phyloP scores from a whole-genome alignment of 1,139 yeast genomes.

The Taphrina pruni region DNA sequence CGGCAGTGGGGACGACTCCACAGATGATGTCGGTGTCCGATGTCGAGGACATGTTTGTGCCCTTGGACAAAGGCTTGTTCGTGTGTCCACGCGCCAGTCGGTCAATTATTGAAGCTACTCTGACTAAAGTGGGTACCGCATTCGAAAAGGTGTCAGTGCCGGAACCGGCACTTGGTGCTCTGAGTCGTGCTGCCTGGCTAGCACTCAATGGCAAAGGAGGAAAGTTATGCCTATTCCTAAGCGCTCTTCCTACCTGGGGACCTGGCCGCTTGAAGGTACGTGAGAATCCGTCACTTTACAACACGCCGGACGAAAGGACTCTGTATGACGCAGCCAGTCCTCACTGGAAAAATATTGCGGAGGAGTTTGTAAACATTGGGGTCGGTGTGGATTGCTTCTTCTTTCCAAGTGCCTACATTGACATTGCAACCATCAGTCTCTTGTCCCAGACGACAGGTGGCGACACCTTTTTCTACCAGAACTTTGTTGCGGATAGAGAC shows the following conservation, averaged over 20 bases:
- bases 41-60: conserved; percentile 79
- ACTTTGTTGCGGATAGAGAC: conserved; percentile 73
- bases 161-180: conserved; percentile 82
- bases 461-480: conserved; percentile 64
- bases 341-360: conserved; percentile 67
- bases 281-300: conserved; percentile 51
- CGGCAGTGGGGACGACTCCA: conserved; percentile 59
- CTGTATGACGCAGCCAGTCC: conserved; percentile 66
- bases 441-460: conserved; percentile 80
- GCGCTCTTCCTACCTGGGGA: conserved; percentile 80
- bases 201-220: conserved; percentile 73
- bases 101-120: conserved; percentile 67
- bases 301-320: conserved; percentile 62
- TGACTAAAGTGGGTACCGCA: conserved; percentile 64
- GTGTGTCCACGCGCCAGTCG: conserved; percentile 76
- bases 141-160: conserved; percentile 58
- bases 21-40: conserved; percentile 75
- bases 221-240: conserved; percentile 71
- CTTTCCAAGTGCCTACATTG: conserved; percentile 69
- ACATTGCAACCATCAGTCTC: conserved; percentile 73
- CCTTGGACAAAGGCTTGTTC: conserved; percentile 75
- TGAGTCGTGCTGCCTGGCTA: conserved; percentile 69
- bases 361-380: conserved; percentile 63
- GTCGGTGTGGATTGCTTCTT: conserved; percentile 81
- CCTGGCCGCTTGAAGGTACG: conserved; percentile 76